Evolutionary conservation across 805 yeast genomes (phyloP).

Genomic region (Wickerhamomyces subpelliculosus): DNA sequence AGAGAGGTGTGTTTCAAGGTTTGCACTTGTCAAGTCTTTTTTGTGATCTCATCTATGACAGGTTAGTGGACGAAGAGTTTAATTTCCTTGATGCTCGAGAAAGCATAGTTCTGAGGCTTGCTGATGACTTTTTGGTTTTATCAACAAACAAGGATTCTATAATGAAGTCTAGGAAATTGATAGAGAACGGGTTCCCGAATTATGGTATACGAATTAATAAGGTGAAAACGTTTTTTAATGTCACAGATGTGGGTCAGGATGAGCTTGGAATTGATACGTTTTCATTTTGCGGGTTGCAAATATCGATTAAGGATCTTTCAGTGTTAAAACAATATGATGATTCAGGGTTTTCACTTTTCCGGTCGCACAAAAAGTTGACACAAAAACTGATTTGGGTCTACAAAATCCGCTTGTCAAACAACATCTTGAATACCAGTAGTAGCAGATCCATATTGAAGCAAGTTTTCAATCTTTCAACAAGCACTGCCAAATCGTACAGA

Average conservation of each 20-base stretch:
- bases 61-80: slow-evolving; percentile 35
- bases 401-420: slow-evolving; percentile 26
- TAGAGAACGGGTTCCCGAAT: slow-evolving; percentile 31
- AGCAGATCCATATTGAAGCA: not conserved
- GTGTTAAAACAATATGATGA: slow-evolving; percentile 26
- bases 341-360: slow-evolving; percentile 11
- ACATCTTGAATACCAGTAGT: slow-evolving; percentile 17
- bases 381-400: slow-evolving; percentile 19
- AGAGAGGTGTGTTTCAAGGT: slow-evolving; percentile 81
- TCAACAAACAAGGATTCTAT: slow-evolving; percentile 36
- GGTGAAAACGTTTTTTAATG: slow-evolving; percentile 31
- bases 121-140: slow-evolving; percentile 81
- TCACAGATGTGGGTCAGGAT: slow-evolving; percentile 10
- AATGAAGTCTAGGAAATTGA: slow-evolving; percentile 18
- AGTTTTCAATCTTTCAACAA: not conserved
- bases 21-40: slow-evolving; percentile 66
- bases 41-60: slow-evolving; percentile 68
- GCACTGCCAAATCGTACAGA: not conserved
- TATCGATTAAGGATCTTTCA: slow-evolving; percentile 27
- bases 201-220: slow-evolving; percentile 24
- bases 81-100: slow-evolving; percentile 16
- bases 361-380: slow-evolving; percentile 11
- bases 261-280: slow-evolving; percentile 9
- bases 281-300: slow-evolving; percentile 36
- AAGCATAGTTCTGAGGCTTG: slow-evolving; percentile 51